Evolutionary conservation across 2,329 filamentous ascomycete genomes (phyloP), one percentile per base, ranked within the genome.

Genomic region (Raffaelea albimanens): DNA sequence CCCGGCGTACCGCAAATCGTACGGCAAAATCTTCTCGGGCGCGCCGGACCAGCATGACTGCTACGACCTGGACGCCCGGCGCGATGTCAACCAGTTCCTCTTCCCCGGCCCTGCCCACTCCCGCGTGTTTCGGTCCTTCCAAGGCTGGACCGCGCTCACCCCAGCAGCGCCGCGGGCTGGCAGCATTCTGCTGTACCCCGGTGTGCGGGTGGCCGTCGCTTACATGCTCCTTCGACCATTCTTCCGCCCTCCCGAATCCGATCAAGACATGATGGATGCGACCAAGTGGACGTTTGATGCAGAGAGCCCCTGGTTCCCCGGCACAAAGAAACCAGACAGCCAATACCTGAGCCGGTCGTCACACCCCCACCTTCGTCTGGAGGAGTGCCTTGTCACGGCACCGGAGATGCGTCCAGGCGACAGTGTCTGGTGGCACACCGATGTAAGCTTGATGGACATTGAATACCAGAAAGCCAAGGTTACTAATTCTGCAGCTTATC

Each of bases 111-210:
- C 48, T 14, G 63, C 61, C 1, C 61, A 69, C 48, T 68, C 63
- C 1, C 58, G 59, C 2, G 65, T 67, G 7, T 60, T 68, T 34
- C 58, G 64, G 8, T 58, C 58, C 5, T 69, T 63, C 52, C 65
- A 68, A 52, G 67, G 66, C 31, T 70, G 66, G 67, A 69, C 66
- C 4, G 67, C 65, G 2, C 56, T 69, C n/a, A 68, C 65, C 1
- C 55, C 54, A 5, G 59, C 63, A 2, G 61, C 54, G 2, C 53
- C 60, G 2, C n/a, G 38, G n/a, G 62, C 67, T 49, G 68, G 67
- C 10, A 66, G 60, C 3, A 50, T 71, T 23, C 54, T 69, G 50
- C 47, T 71, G 5, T 67, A 65, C 45, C 67, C 67, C 1, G 62
- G 67, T 47, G 56, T 68, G 19, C 56, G 57, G 10, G 56, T 53